Conservation (phyloP, 2,329 filamentous ascomycete species). For the Boeremia exigua region DNA sequence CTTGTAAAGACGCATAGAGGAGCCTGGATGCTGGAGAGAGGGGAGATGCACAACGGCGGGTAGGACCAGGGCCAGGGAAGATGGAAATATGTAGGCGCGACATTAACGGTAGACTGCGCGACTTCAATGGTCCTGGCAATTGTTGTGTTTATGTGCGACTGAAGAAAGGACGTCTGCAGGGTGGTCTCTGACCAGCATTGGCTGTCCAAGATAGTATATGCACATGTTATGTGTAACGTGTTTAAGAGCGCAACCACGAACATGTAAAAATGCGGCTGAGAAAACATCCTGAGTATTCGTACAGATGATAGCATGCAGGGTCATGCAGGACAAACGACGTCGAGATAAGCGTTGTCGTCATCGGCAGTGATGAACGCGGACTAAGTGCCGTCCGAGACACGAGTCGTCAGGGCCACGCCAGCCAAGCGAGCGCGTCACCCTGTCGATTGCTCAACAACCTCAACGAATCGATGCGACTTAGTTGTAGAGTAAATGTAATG, state of each 20-base stretch:
- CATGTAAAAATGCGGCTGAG: background rate
- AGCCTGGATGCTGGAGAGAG: constrained; percentile 16
- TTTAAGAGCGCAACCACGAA: background rate
- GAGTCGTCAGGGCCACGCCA: constrained; percentile 20
- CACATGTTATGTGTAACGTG: background rate
- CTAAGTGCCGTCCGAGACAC: constrained; percentile 21
- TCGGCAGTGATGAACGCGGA: constrained; percentile 11
- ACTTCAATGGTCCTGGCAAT: constrained; percentile 1
- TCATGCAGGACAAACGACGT: constrained; percentile 1
- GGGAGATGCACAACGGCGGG: constrained; percentile 33
- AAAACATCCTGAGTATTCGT: background rate
- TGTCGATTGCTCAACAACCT: background rate
- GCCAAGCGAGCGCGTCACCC: constrained; percentile 9
- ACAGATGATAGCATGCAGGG: constrained; percentile 1
- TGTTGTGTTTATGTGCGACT: constrained; percentile 14
- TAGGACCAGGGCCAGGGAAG: constrained; percentile 34
- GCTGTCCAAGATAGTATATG: constrained; percentile 12
- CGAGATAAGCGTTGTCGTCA: constrained; percentile 2
- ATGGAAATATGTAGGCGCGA: background rate
- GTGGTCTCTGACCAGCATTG: constrained; percentile 37
- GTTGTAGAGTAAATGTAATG: constrained; percentile 16
- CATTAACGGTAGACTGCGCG: background rate
- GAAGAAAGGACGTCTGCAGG: constrained; percentile 2
- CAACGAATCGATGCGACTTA: background rate
- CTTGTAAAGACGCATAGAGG: constrained; percentile 43